Conservation (phyloP, 2,329 filamentous ascomycete species). For the Paramyrothecium sp. region DNA sequence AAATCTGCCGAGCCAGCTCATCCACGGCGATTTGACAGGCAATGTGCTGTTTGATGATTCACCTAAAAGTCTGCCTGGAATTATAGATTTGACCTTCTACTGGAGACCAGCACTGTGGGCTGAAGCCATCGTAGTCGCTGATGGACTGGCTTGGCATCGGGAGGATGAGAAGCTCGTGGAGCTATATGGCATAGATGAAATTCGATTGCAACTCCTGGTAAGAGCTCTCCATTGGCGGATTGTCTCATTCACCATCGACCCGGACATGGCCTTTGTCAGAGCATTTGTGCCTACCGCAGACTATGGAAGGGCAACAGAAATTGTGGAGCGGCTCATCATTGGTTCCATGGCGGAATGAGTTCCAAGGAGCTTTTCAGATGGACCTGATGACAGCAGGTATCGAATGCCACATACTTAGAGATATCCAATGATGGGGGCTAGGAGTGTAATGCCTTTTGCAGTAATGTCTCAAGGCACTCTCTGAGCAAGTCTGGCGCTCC, state of each 20-base stretch:
- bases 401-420: no score
- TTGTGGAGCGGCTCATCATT: neutral
- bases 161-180: slow-evolving; percentile 4
- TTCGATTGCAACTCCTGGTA: slow-evolving; percentile 5
- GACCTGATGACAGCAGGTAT: no score
- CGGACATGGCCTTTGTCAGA: slow-evolving; percentile 2
- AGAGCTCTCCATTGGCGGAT: slow-evolving; percentile 9
- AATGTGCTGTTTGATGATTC: slow-evolving; percentile 8
- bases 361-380: no score
- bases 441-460: no score
- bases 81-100: slow-evolving; percentile 12
- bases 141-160: slow-evolving; percentile 6
- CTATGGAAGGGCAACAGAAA: neutral
- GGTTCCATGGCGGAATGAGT: no score
- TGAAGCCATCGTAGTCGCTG: slow-evolving; percentile 10
- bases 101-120: slow-evolving; percentile 6
- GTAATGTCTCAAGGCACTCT: no score
- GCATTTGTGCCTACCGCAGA: neutral
- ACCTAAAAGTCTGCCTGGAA: neutral
- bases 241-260: slow-evolving; percentile 7
- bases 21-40: slow-evolving; percentile 9
- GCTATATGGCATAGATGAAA: slow-evolving; percentile 5
- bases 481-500: no score
- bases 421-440: no score
- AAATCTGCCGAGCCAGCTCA: neutral